These are phyloP conservation scores for Bimuria novae-zelandiae DNA, from an alignment of 2,329 filamentous ascomycete species.

Conservation along the genomic window DNA sequence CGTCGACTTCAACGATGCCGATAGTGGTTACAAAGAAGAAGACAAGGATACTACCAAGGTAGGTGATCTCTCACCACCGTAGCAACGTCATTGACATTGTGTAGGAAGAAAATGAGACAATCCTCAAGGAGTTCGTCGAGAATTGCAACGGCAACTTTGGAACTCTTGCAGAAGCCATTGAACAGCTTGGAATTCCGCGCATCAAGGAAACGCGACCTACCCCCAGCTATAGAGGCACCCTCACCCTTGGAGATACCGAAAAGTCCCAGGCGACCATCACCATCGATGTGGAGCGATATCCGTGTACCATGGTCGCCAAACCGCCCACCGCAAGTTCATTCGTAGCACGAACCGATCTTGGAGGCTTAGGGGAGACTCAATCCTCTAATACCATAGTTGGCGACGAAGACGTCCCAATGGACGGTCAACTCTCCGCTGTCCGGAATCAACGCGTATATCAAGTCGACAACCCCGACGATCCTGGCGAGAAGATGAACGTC, in stretches of 20 bases:
- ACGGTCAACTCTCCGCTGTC: constrained; percentile 65
- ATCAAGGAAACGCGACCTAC: constrained; percentile 77
- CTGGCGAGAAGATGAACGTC: constrained; percentile 81
- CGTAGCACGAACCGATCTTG: constrained; percentile 57
- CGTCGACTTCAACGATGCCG: constrained; percentile 89
- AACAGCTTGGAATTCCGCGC: constrained; percentile 75
- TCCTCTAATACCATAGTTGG: constrained; percentile 56
- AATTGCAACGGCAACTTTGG: constrained; percentile 73
- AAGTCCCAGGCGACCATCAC: constrained; percentile 74
- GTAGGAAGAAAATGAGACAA: constrained; percentile 71
- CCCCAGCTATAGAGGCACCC: constrained; percentile 75
- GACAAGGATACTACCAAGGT: constrained; percentile 76
- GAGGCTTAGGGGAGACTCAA: constrained; percentile 56
- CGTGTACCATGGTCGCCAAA: constrained; percentile 77
- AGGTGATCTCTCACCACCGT: not conserved
- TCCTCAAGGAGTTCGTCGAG: constrained; percentile 68
- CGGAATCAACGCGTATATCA: constrained; percentile 79
- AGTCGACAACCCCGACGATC: constrained; percentile 73
- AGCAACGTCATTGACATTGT: constrained; percentile 12
- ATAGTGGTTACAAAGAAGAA: constrained; percentile 91
- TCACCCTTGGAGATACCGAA: constrained; percentile 79
- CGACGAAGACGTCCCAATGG: constrained; percentile 42
- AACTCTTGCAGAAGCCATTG: constrained; percentile 84
- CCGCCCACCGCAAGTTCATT: constrained; percentile 79
- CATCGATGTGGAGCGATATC: constrained; percentile 90